A percentile compares a stretch with the other conserved stretches of the same genome.
Evolutionary conservation across 192 early-diverging fungal species (phyloP).

Genomic region (Coemansia pectinata): DNA sequence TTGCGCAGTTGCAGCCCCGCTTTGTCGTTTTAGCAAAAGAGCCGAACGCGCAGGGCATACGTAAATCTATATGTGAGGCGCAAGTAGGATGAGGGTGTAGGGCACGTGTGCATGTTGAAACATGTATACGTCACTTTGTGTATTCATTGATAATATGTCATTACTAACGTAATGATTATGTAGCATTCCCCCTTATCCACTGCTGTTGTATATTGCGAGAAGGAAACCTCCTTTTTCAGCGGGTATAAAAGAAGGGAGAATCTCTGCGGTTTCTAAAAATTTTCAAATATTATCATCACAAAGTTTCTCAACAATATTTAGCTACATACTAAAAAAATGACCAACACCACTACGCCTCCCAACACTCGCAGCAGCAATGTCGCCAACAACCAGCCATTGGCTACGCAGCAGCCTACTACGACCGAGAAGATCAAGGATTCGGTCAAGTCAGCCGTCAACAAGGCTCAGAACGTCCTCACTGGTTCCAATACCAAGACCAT

Average conservation of each 20-base stretch:
- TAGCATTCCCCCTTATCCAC: not conserved
- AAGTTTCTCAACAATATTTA: not conserved
- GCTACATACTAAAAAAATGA: not conserved
- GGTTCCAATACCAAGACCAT: not conserved
- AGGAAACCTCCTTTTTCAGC: not conserved
- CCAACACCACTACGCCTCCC: not conserved
- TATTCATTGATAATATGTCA: not conserved
- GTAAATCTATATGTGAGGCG: constrained; percentile 14
- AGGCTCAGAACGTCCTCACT: not conserved
- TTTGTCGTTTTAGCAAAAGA: constrained; percentile 15
- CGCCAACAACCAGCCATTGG: not conserved
- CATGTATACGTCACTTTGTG: not conserved
- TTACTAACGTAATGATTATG: constrained; percentile 1
- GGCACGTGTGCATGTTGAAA: not conserved
- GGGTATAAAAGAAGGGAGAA: not conserved
- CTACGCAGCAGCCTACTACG: constrained; percentile 1
- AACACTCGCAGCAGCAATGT: constrained; percentile 4
- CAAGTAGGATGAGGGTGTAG: not conserved
- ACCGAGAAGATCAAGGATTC: constrained; percentile 11
- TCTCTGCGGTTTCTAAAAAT: not conserved
- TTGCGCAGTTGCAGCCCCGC: constrained; percentile 3
- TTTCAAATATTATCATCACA: not conserved
- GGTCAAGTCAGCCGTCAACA: not conserved
- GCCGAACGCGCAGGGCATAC: constrained; percentile 29
- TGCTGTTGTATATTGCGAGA: not conserved